A percentile compares a stretch with the other conserved stretches of the same genome.
These are phyloP conservation scores for Viola odorata DNA, from an alignment of 345 rosid species.

Conservation along the genomic window DNA sequence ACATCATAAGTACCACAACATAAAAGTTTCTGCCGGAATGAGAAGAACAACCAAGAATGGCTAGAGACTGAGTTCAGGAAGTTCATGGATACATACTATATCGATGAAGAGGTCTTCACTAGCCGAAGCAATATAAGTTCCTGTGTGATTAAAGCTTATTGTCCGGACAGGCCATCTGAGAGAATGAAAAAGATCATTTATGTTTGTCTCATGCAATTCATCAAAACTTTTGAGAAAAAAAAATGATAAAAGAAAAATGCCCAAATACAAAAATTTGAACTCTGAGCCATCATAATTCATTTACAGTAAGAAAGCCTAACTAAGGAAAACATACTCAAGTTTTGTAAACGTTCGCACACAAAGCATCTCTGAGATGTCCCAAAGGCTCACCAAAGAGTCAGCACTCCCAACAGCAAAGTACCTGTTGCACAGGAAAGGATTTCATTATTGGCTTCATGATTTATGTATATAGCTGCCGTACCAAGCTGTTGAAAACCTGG, in stretches of 20 bases:
- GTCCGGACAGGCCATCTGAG: constrained; percentile 93
- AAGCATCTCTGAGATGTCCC: constrained; percentile 94
- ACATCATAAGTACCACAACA: not conserved
- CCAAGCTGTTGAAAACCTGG: not conserved
- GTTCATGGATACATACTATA: constrained; percentile 46
- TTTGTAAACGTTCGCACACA: constrained; percentile 82
- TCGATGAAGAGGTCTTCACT: constrained; percentile 91
- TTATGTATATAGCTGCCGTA: not conserved
- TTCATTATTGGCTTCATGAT: not conserved
- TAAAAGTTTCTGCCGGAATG: not conserved
- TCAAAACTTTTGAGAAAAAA: not conserved
- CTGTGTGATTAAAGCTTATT: constrained; percentile 75
- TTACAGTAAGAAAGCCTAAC: not conserved
- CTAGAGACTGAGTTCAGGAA: not conserved
- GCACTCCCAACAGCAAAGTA: constrained; percentile 99
- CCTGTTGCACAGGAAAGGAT: constrained; percentile 30
- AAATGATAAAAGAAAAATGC: not conserved
- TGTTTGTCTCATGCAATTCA: not conserved
- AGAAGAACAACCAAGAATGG: not conserved
- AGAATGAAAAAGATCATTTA: constrained; percentile 8
- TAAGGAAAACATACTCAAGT: constrained; percentile 61
- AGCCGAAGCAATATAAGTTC: constrained; percentile 91
- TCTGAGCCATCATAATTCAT: not conserved
- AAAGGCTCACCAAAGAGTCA: constrained; percentile 95
- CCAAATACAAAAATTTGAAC: not conserved